phyloP scores from a whole-genome alignment of 2,329 filamentous ascomycete species.

The Eutypella sp. region DNA sequence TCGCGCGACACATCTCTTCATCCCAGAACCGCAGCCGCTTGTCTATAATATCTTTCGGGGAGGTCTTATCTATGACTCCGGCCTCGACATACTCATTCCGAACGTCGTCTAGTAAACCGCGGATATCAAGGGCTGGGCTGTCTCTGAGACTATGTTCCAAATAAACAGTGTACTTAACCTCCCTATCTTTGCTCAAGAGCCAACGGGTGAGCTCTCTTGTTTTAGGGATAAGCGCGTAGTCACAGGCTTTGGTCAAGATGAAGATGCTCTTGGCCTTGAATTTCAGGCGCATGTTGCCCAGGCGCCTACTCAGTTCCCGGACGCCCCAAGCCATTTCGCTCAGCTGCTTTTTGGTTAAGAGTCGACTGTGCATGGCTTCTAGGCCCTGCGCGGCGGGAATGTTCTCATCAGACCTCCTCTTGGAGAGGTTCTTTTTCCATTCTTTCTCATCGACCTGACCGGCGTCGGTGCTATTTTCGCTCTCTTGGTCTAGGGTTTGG shows the following conservation, averaged over 20 bases:
- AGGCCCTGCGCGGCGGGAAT: constrained; percentile 25
- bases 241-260: constrained; percentile 86
- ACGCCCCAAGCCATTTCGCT: constrained; percentile 98
- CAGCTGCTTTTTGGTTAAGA: constrained; percentile 90
- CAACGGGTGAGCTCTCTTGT: constrained; percentile 74
- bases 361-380: constrained; percentile 51
- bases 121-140: constrained; percentile 68
- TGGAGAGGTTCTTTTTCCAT: constrained; percentile 47
- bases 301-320: constrained; percentile 77
- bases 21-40: constrained; percentile 77
- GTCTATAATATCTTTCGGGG: constrained; percentile 31
- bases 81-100: constrained; percentile 36
- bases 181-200: constrained; percentile 68
- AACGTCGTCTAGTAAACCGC: constrained; percentile 63
- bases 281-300: constrained; percentile 78
- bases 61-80: constrained; percentile 28
- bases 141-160: constrained; percentile 71
- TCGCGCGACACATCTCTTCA: constrained; percentile 67
- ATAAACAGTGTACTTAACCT: constrained; percentile 70
- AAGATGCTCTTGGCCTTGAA: constrained; percentile 81
- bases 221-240: constrained; percentile 70
- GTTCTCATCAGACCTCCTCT: constrained; percentile 37
- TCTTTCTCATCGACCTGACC: constrained; percentile 54
- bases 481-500: constrained; percentile 32
- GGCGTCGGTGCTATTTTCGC: constrained; percentile 34